Percentiles rank a stretch among this genome's conserved stretches.
phyloP scores from a whole-genome alignment of 2,329 filamentous ascomycete species.

The Capronia americana region DNA sequence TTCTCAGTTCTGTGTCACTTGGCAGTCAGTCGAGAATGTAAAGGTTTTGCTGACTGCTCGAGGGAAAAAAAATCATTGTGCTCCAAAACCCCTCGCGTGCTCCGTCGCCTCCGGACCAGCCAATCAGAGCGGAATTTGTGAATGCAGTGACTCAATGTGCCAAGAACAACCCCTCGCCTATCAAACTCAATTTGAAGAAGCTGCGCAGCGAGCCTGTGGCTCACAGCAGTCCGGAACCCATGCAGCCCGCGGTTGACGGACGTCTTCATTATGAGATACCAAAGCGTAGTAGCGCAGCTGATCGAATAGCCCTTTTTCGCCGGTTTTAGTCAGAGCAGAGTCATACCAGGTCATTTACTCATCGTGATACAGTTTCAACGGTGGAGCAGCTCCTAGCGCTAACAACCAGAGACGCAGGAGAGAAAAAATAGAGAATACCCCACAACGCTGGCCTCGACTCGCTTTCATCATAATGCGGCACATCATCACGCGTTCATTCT shows the following conservation, averaged over 20 bases:
- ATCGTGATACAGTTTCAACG: neutral
- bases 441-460: neutral
- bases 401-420: neutral
- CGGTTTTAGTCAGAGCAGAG: neutral
- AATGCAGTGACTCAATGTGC: constrained; percentile 10
- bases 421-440: constrained; percentile 4
- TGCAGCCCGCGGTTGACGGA: neutral
- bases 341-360: neutral
- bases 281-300: neutral
- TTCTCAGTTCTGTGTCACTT: neutral
- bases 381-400: neutral
- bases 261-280: neutral
- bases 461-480: constrained; percentile 6
- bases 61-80: constrained; percentile 9
- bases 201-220: neutral
- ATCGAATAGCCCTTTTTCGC: neutral
- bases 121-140: neutral
- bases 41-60: neutral
- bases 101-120: neutral
- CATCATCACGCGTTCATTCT: constrained; percentile 13
- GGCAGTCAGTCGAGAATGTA: neutral
- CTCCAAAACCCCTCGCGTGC: constrained; percentile 18
- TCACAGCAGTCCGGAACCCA: neutral
- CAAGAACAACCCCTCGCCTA: constrained; percentile 13
- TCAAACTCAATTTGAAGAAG: constrained; percentile 15